A percentile compares a stretch with the other conserved stretches of the same genome.
These are phyloP conservation scores for Colletotrichum sp. DNA, from an alignment of 2,329 filamentous ascomycete genomes.

Conservation along the genomic window DNA sequence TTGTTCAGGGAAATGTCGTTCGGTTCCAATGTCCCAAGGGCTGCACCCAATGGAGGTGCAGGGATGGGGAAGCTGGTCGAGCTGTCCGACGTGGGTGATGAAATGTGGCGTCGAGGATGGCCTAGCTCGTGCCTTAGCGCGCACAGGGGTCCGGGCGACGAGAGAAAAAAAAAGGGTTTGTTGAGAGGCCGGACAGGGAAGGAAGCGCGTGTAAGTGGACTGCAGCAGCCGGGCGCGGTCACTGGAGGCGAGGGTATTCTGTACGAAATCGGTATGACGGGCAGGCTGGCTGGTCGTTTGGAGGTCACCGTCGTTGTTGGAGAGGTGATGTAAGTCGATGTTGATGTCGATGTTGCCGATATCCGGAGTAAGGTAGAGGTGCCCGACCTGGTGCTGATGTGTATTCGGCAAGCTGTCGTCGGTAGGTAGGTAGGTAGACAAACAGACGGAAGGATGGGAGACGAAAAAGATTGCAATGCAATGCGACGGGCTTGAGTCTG, in stretches of 20 bases:
- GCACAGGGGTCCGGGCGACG: constrained; percentile 6
- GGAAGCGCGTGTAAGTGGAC: constrained; percentile 12
- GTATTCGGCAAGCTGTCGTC: neutral
- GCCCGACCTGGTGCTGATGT: neutral
- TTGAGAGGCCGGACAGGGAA: constrained; percentile 14
- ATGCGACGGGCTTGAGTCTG: neutral
- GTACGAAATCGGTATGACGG: neutral
- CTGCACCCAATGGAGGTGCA: constrained; percentile 9
- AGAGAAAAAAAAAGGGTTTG: constrained; percentile 7
- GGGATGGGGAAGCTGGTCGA: constrained; percentile 19
- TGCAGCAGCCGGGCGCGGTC: neutral
- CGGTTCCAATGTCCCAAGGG: neutral
- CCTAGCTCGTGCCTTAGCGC: constrained; percentile 15
- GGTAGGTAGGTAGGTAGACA: neutral
- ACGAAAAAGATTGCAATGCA: neutral
- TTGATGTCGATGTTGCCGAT: neutral
- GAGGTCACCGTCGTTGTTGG: neutral
- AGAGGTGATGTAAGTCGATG: neutral
- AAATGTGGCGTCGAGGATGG: constrained; percentile 15
- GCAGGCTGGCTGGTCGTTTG: neutral
- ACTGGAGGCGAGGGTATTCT: neutral
- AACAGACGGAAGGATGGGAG: neutral
- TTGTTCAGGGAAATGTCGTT: constrained; percentile 6
- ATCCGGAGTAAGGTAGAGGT: neutral
- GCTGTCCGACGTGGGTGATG: constrained; percentile 15